A percentile compares a stretch with the other conserved stretches of the same genome.
Evolutionary conservation across 2,329 filamentous ascomycete genomes (phyloP).

Genomic region (Trichoderma atrobrunneum): DNA sequence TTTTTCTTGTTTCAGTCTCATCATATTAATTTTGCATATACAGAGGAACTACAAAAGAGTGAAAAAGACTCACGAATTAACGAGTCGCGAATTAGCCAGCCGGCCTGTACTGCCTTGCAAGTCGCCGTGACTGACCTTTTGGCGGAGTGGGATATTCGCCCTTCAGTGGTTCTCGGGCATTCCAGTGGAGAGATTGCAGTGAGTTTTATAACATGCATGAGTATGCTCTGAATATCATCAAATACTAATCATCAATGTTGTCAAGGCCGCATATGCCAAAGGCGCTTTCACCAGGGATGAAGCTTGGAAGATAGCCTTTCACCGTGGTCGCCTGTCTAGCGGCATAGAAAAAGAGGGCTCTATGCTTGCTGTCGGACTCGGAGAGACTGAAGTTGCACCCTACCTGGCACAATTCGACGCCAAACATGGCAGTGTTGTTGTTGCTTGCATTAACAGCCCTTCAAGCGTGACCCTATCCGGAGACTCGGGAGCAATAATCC

Average conservation of each 20-base stretch:
- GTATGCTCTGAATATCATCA: neutral
- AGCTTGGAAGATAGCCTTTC: neutral
- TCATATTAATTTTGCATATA: too few relatives aligned
- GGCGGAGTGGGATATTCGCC: neutral
- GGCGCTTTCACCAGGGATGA: too few relatives aligned
- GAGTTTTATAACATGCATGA: neutral
- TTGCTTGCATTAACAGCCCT: constrained; percentile 28
- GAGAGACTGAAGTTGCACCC: neutral
- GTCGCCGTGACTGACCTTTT: neutral
- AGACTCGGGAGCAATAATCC: constrained; percentile 20
- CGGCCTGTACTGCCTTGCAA: neutral
- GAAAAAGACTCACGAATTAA: neutral
- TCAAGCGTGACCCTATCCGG: constrained; percentile 31
- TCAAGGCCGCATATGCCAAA: too few relatives aligned
- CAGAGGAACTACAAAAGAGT: too few relatives aligned
- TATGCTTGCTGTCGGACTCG: constrained; percentile 24
- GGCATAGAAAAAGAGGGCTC: constrained; percentile 18
- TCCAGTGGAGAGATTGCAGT: constrained; percentile 16
- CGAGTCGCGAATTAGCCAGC: neutral
- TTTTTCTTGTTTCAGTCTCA: too few relatives aligned
- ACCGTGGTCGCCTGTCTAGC: neutral
- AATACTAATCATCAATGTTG: too few relatives aligned
- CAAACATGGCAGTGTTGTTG: constrained; percentile 22
- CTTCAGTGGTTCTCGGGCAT: neutral
- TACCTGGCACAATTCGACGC: neutral